A percentile compares a stretch with the other conserved stretches of the same genome.
Conservation (phyloP, 495 filamentous ascomycete species). For the Trichoderma parareesei region DNA sequence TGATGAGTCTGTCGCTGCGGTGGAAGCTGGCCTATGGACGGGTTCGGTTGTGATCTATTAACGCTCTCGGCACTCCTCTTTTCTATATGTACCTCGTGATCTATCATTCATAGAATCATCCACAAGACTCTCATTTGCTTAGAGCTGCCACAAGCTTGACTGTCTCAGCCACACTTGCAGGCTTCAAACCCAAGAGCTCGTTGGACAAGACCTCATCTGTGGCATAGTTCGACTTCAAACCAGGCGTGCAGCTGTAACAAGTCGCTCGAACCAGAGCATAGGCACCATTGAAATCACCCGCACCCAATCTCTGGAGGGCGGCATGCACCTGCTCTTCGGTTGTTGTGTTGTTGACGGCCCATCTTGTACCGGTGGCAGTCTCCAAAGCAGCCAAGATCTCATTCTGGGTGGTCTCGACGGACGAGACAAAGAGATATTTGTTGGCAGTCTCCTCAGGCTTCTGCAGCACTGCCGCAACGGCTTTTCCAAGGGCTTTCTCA, state of each 20-base stretch:
- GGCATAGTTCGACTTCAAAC: conserved; percentile 22
- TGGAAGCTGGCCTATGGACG: too few species aligned
- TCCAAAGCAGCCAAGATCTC: conserved; percentile 43
- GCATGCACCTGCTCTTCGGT: conserved; percentile 17
- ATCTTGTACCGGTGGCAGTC: conserved; percentile 37
- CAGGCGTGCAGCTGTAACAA: background rate
- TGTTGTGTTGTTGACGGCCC: background rate
- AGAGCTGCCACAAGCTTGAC: conserved; percentile 13
- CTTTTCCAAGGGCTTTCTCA: conserved; percentile 39
- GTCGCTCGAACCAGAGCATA: conserved; percentile 18
- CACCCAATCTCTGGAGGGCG: conserved; percentile 13
- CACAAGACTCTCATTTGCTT: background rate
- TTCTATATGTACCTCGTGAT: too few species aligned
- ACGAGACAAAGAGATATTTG: conserved; percentile 39
- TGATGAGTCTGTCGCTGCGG: too few species aligned
- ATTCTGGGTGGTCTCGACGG: conserved; percentile 46
- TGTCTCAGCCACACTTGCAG: conserved; percentile 20
- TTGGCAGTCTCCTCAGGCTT: conserved; percentile 49
- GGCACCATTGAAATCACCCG: conserved; percentile 21
- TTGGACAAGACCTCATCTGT: conserved; percentile 20
- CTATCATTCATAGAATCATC: too few species aligned
- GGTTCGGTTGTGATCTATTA: too few species aligned
- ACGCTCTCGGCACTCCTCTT: too few species aligned
- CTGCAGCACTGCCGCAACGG: conserved; percentile 39
- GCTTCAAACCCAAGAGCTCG: conserved; percentile 20